A percentile compares a stretch with the other conserved stretches of the same genome.
phyloP scores from a whole-genome alignment of 768 basidiomycete genomes.

The Termitomyces titanicus region DNA sequence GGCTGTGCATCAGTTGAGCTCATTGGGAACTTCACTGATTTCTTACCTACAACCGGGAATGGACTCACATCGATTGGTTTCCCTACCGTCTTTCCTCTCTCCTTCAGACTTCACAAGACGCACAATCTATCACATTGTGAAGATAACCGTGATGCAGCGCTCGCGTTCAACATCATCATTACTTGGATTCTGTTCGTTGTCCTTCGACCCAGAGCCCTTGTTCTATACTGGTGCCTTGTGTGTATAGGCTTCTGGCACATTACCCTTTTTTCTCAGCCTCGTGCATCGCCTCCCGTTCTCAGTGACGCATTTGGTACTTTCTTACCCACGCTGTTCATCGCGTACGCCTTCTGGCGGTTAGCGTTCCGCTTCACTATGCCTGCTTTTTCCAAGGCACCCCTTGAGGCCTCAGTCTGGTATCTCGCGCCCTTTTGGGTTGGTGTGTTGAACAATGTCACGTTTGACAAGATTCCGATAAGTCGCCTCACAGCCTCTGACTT shows the following conservation, averaged over 20 bases:
- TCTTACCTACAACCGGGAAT: slow-evolving; percentile 51
- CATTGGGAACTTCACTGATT: slow-evolving; percentile 71
- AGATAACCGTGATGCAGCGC: slow-evolving; percentile 66
- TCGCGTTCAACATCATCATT: slow-evolving; percentile 70
- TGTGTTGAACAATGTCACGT: slow-evolving; percentile 68
- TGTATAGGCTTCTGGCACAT: slow-evolving; percentile 88
- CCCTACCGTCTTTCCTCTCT: slow-evolving; percentile 69
- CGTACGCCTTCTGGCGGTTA: slow-evolving; percentile 75
- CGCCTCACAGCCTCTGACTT: slow-evolving; percentile 73
- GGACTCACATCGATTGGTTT: slow-evolving; percentile 74
- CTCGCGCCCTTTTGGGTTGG: slow-evolving; percentile 79
- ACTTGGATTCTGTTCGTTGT: slow-evolving; percentile 68
- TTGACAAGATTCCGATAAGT: slow-evolving; percentile 70
- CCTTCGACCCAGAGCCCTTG: slow-evolving; percentile 64
- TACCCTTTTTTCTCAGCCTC: slow-evolving; percentile 73
- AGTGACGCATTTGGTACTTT: slow-evolving; percentile 74
- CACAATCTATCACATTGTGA: slow-evolving; percentile 57
- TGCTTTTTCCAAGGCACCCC: slow-evolving; percentile 57
- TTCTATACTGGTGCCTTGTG: slow-evolving; percentile 73
- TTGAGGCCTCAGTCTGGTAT: slow-evolving; percentile 75
- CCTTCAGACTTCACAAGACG: slow-evolving; percentile 51
- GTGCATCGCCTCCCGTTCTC: slow-evolving; percentile 60
- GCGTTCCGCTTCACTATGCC: slow-evolving; percentile 75
- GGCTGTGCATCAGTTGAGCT: slow-evolving; percentile 75
- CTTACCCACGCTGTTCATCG: slow-evolving; percentile 73